These are phyloP conservation scores for Aciculoconidium aculeatum DNA, from an alignment of 805 yeast genomes.

Conservation along the genomic window DNA sequence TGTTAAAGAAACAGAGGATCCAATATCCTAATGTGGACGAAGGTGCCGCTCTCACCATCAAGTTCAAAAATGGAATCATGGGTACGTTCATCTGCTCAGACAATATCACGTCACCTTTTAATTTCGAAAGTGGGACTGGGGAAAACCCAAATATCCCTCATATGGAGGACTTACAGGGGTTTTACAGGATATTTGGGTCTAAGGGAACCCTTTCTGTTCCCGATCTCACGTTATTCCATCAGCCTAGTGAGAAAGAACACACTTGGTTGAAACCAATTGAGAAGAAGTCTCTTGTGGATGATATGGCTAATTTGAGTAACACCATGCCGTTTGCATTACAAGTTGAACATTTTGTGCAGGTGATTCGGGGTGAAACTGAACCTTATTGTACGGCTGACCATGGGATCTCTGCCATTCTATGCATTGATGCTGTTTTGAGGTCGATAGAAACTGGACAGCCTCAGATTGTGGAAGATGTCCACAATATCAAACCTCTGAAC, in stretches of 20 bases:
- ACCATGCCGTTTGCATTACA: constrained; percentile 32
- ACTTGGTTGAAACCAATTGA: constrained; percentile 26
- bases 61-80: constrained; percentile 31
- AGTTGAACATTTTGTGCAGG: constrained; percentile 32
- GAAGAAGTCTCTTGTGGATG: constrained; percentile 6
- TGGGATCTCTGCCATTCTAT: constrained; percentile 28
- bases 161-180: constrained; percentile 23
- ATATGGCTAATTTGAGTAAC: constrained; percentile 2
- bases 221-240: constrained; percentile 34
- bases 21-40: constrained; percentile 29
- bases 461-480: constrained; percentile 11
- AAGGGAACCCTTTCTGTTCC: constrained; percentile 37
- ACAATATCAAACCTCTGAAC: constrained; percentile 7
- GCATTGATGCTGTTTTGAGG: constrained; percentile 29
- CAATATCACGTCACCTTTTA: constrained; percentile 35
- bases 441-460: constrained; percentile 28
- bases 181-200: constrained; percentile 35
- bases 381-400: constrained; percentile 27
- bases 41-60: constrained; percentile 35
- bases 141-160: constrained; percentile 38
- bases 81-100: constrained; percentile 40
- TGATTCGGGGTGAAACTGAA: constrained; percentile 23
- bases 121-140: constrained; percentile 38
- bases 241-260: constrained; percentile 12
- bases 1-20: constrained; percentile 26